Evolutionary conservation across 2,329 filamentous ascomycete species (phyloP).

Genomic region (Scorias spongiosa): DNA sequence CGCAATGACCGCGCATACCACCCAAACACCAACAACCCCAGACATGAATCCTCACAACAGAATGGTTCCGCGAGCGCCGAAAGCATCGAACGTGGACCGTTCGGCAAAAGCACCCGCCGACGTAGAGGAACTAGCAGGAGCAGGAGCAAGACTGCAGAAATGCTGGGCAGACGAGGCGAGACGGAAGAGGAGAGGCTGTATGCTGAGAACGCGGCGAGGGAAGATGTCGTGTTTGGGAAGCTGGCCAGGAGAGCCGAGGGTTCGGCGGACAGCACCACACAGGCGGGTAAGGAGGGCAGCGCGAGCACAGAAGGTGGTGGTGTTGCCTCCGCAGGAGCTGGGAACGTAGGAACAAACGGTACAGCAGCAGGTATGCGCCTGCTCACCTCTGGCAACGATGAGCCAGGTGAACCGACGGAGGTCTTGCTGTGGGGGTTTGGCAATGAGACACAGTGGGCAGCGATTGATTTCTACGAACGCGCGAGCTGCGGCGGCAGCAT

Average conservation of each 20-base stretch:
- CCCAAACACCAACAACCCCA: background rate
- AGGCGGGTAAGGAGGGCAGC: slow-evolving; percentile 7
- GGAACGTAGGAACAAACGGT: slow-evolving; percentile 17
- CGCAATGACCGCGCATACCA: background rate
- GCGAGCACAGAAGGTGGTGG: slow-evolving; percentile 13
- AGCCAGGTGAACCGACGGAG: slow-evolving; percentile 47
- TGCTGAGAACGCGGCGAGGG: slow-evolving; percentile 28
- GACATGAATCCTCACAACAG: background rate
- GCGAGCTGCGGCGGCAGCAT: slow-evolving; percentile 58
- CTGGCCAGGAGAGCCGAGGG: slow-evolving; percentile 15
- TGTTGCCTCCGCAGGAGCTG: slow-evolving; percentile 7
- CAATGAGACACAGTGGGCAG: slow-evolving; percentile 58
- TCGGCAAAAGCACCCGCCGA: slow-evolving; percentile 34
- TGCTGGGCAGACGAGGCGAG: slow-evolving; percentile 30
- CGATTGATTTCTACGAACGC: slow-evolving; percentile 75
- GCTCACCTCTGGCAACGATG: background rate
- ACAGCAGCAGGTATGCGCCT: background rate
- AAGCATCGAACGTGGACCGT: slow-evolving; percentile 46
- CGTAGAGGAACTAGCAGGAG: slow-evolving; percentile 32
- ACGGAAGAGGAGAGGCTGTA: slow-evolving; percentile 38
- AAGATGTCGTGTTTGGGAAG: slow-evolving; percentile 32
- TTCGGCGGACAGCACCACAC: slow-evolving; percentile 11
- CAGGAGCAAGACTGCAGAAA: slow-evolving; percentile 38
- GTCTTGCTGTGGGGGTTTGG: slow-evolving; percentile 74
- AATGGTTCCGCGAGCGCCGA: slow-evolving; percentile 14